Evolutionary conservation across 2,329 filamentous ascomycete species (phyloP).

Genomic region (Graphilbum sp.): DNA sequence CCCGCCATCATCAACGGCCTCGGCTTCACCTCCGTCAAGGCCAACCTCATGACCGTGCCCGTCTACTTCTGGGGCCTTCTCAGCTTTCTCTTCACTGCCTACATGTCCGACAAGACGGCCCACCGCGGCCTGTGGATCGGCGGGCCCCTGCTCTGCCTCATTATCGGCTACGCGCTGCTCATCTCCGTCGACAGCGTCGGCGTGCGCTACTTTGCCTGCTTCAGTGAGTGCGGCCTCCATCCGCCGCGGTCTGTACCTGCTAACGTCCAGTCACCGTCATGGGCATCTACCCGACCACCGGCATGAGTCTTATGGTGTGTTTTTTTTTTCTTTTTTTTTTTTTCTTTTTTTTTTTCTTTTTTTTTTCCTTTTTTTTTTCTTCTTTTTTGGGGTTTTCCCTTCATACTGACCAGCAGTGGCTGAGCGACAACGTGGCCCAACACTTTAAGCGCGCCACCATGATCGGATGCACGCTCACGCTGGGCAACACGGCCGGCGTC

Average conservation of each 20-base stretch:
- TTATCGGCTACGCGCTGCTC: slow-evolving; percentile 15
- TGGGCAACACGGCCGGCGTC: slow-evolving; percentile 12
- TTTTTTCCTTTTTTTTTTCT: too few species aligned
- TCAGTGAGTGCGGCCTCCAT: background rate
- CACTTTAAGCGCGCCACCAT: slow-evolving; percentile 31
- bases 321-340: too few species aligned
- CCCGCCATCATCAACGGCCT: slow-evolving; percentile 19
- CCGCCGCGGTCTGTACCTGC: too few species aligned
- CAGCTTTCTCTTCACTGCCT: slow-evolving; percentile 13
- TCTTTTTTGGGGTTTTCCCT: too few species aligned
- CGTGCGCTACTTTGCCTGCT: slow-evolving; percentile 11
- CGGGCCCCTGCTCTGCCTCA: too few species aligned
- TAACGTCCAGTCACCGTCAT: slow-evolving; percentile 1
- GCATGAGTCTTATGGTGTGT: slow-evolving; percentile 24
- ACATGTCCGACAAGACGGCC: slow-evolving; percentile 13
- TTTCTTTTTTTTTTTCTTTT: too few species aligned
- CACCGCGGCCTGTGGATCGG: slow-evolving; percentile 11
- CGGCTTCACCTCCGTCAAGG: slow-evolving; percentile 16
- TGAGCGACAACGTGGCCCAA: slow-evolving; percentile 28
- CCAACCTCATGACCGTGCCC: slow-evolving; percentile 18
- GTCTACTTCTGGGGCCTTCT: slow-evolving; percentile 14
- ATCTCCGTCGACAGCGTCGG: slow-evolving; percentile 14
- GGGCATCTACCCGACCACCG: slow-evolving; percentile 15
- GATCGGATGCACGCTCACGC: slow-evolving; percentile 9
- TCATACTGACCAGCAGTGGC: too few species aligned